Percentiles rank a stretch among this genome's conserved stretches.
Evolutionary conservation across 75 land plant genomes (phyloP).

Genomic region (Azolla pinnata): DNA sequence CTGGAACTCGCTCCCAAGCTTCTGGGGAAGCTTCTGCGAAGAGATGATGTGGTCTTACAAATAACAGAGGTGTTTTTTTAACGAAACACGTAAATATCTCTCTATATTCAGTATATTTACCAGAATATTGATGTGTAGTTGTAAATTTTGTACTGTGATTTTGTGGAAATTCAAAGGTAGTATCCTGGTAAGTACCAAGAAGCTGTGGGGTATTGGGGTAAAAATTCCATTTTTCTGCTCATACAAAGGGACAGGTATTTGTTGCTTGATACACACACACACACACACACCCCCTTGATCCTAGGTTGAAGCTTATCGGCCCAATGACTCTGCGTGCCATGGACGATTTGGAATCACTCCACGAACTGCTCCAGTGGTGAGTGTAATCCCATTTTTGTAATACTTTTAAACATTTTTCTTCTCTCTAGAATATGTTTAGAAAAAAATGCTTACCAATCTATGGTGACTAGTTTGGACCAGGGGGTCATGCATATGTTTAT

Average conservation of each 20-base stretch:
- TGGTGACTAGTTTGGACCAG: slow-evolving; percentile 73
- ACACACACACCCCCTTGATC: too few species aligned
- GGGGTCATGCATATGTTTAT: slow-evolving; percentile 97
- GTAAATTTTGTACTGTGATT: too few species aligned
- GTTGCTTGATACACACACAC: too few species aligned
- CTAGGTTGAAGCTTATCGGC: slow-evolving; percentile 98
- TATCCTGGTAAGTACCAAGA: too few species aligned
- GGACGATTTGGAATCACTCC: slow-evolving; percentile 79
- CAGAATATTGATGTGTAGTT: too few species aligned
- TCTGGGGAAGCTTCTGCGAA: slow-evolving; percentile 72
- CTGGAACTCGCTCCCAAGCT: slow-evolving; percentile 84
- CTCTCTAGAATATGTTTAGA: neutral
- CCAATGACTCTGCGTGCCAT: slow-evolving; percentile 91
- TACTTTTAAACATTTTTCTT: slow-evolving; percentile 8
- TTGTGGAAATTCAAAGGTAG: too few species aligned
- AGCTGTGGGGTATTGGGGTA: too few species aligned
- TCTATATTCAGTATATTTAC: too few species aligned
- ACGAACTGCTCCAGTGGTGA: slow-evolving; percentile 80
- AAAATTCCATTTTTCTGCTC: too few species aligned
- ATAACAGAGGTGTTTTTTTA: slow-evolving; percentile 99
- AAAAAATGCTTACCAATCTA: too few species aligned
- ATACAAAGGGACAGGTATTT: too few species aligned
- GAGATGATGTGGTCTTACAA: slow-evolving; percentile 84
- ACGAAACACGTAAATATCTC: too few species aligned
- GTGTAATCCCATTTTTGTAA: neutral